Percentiles rank a stretch among this genome's conserved stretches.
These are phyloP conservation scores for Xylaria arbuscula DNA, from an alignment of 2,329 filamentous ascomycete species.

Conservation along the genomic window DNA sequence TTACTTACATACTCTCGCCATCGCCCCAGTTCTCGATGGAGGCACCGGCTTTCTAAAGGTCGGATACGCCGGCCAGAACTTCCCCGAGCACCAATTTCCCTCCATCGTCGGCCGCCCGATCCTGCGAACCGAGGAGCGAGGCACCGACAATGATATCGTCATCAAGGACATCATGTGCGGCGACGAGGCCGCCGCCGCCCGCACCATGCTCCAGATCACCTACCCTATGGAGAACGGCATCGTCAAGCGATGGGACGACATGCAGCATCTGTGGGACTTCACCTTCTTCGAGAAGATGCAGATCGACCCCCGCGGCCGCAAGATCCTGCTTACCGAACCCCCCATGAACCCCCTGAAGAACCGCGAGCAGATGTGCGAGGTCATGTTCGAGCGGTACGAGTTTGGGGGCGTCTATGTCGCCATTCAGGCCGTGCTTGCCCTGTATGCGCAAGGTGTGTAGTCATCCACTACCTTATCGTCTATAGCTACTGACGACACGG, in stretches of 20 bases:
- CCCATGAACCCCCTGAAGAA: constrained; percentile 98
- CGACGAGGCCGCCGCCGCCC: constrained; percentile 94
- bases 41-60: constrained; percentile 99
- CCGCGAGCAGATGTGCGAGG: constrained; percentile 96
- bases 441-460: constrained; percentile 89
- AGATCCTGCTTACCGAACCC: constrained; percentile 96
- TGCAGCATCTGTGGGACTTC: constrained; percentile 99
- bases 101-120: constrained; percentile 98
- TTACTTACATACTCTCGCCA: constrained; percentile 2
- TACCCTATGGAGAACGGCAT: constrained; percentile 99
- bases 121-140: constrained; percentile 90
- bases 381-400: constrained; percentile 98
- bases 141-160: constrained; percentile 71
- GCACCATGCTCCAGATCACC: constrained; percentile 97
- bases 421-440: constrained; percentile 93
- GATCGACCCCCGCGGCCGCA: constrained; percentile 88
- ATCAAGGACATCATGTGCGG: constrained; percentile 99
- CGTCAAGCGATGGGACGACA: constrained; percentile 99
- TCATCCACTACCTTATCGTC: not conserved
- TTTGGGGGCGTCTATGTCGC: constrained; percentile 98
- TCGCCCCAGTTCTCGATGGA: constrained; percentile 88
- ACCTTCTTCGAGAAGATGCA: constrained; percentile 98
- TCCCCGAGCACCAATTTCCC: constrained; percentile 97
- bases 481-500: constrained; percentile 4
- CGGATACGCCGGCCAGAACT: constrained; percentile 99